These are phyloP conservation scores for Suillus placidus DNA, from an alignment of 768 basidiomycete species.

Conservation along the genomic window DNA sequence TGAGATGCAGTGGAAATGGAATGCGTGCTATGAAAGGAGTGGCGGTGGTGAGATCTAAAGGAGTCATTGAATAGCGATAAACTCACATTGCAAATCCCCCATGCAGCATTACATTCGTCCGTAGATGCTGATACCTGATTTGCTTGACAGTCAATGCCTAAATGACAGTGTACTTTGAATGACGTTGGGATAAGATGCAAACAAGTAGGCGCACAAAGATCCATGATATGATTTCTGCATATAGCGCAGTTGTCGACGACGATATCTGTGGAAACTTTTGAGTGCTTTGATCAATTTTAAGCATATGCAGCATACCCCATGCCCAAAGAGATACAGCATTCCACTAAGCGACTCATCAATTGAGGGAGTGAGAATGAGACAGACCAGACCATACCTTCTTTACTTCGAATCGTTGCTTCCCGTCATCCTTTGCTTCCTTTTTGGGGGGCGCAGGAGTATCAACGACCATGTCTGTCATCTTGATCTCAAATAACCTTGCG, in stretches of 20 bases:
- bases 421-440: constrained; percentile 54
- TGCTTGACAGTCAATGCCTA: constrained; percentile 99
- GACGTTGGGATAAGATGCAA: neutral
- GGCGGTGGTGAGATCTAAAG: neutral
- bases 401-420: constrained; percentile 91
- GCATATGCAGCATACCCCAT: constrained; percentile 68
- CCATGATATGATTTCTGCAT: constrained; percentile 99
- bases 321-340: constrained; percentile 99
- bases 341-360: constrained; percentile 62
- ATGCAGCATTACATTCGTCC: constrained; percentile 97
- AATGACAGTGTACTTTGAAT: constrained; percentile 12
- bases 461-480: constrained; percentile 73
- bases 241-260: constrained; percentile 99
- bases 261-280: constrained; percentile 63
- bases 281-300: constrained; percentile 4
- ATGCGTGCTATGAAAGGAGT: constrained; percentile 73
- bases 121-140: constrained; percentile 97
- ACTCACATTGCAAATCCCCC: constrained; percentile 96
- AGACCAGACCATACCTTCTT: constrained; percentile 76
- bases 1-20: constrained; percentile 99
- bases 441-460: constrained; percentile 47
- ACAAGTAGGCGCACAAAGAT: constrained; percentile 74
- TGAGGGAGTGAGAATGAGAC: constrained; percentile 4
- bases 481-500: constrained; percentile 8
- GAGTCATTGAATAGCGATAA: neutral